These are phyloP conservation scores for Nematocida minor DNA, from an alignment of 371 early-diverging fungal genomes.

Conservation along the genomic window DNA sequence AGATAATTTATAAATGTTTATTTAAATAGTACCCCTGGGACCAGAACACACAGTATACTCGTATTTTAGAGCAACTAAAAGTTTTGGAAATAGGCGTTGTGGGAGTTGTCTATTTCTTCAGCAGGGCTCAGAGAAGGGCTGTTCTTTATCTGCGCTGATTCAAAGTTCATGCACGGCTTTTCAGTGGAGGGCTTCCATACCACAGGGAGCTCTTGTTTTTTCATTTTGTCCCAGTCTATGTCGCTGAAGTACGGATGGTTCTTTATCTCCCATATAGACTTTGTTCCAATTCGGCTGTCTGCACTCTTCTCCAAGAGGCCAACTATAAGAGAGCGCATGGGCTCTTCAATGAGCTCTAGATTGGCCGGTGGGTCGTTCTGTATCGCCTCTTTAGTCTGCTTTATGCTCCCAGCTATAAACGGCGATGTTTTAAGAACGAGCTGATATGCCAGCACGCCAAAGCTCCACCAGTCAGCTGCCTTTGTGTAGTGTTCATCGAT, in stretches of 20 bases:
- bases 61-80: conserved; percentile 36
- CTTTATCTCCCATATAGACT: conserved; percentile 73
- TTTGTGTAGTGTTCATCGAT: conserved; percentile 86
- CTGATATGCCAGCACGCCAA: conserved; percentile 89
- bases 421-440: conserved; percentile 81
- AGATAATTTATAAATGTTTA: too few species aligned
- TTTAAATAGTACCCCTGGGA: too few species aligned
- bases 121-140: not conserved
- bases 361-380: conserved; percentile 25
- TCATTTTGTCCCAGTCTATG: conserved; percentile 84
- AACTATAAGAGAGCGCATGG: conserved; percentile 27
- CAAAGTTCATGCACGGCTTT: conserved; percentile 53
- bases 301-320: conserved; percentile 66
- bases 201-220: conserved; percentile 72
- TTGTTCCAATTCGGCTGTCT: conserved; percentile 76
- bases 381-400: conserved; percentile 35
- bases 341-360: not conserved
- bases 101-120: not conserved
- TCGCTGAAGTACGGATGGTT: conserved; percentile 86
- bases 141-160: conserved; percentile 78
- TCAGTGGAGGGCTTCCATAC: conserved; percentile 77
- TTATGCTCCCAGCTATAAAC: conserved; percentile 63
- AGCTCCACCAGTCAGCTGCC: conserved; percentile 92
- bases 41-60: too few species aligned
- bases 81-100: conserved; percentile 28